Evolutionary conservation across 192 early-diverging fungal genomes (phyloP).

Genomic region (Kickxella alabastrina): DNA sequence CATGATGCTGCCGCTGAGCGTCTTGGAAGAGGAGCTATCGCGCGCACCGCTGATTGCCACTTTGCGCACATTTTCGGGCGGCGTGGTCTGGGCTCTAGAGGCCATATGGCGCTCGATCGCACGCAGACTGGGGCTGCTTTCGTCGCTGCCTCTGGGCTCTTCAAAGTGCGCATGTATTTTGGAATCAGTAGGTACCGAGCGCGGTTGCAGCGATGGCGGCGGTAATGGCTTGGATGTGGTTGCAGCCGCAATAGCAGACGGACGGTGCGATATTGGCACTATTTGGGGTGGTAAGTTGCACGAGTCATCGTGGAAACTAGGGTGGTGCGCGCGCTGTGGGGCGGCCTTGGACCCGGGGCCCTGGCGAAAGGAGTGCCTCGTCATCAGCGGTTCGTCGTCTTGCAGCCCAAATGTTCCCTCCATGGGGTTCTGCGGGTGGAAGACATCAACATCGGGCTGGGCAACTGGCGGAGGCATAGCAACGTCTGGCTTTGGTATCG

Average conservation of each 20-base stretch:
- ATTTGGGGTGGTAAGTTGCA: not conserved
- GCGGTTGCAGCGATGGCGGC: slow-evolving; percentile 1
- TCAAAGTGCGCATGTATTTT: not conserved
- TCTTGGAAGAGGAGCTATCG: slow-evolving; percentile 10
- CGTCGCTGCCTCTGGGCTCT: not conserved
- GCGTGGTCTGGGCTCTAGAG: slow-evolving; percentile 3
- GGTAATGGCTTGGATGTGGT: too few species aligned
- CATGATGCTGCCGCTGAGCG: slow-evolving; percentile 44
- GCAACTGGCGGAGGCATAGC: slow-evolving; percentile 6
- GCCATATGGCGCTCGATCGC: not conserved
- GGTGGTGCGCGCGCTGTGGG: slow-evolving; percentile 13
- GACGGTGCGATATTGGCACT: not conserved
- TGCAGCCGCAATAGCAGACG: too few species aligned
- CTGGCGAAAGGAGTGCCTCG: too few species aligned
- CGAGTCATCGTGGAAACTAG: slow-evolving; percentile 1
- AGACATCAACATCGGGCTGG: not conserved
- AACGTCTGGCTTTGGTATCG: not conserved
- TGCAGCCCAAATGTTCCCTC: slow-evolving; percentile 12
- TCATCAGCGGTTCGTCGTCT: not conserved
- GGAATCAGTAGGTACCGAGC: not conserved
- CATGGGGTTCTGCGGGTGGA: slow-evolving; percentile 3
- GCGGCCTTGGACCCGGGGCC: too few species aligned
- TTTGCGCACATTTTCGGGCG: slow-evolving; percentile 22
- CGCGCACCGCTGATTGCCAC: slow-evolving; percentile 30
- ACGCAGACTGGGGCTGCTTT: not conserved